Evolutionary conservation across 345 rosid genomes (phyloP), one percentile per base, ranked within the genome.

Genomic region (Murraya paniculata): DNA sequence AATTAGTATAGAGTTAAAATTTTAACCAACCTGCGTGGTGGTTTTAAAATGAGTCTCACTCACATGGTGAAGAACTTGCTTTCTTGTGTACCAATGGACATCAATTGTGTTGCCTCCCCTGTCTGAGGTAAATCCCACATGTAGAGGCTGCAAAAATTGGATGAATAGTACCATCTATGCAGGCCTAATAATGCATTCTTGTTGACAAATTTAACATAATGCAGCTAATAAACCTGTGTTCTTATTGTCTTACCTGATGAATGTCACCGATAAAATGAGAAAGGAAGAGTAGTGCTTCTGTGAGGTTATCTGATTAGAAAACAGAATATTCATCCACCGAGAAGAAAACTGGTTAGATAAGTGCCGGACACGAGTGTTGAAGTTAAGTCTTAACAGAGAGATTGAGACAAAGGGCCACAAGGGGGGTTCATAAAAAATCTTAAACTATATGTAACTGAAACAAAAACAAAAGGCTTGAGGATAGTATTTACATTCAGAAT

Each of bases 251-350:
- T 84, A 91, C 96, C 94, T 93, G 98, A 83, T 95, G 99, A 74
- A 93, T 89, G 79, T 95, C 98, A 57, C 98, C 98, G 84, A 92
- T 75, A 78, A 92, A 91, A 88, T 95, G 98, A 57, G 96, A 89
- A 35, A 93, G 87, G 79, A 93, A 95, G 74, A 93, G 91, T 41
- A 95, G 88, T n/a, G 98, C 93, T 82, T 93, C 94, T 5, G 98
- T 93, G 76, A 92, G 93, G 82, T 95, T 95, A 83, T 93, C 99
- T 93, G 84, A 77, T 45, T 31, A 64, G 48, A 58, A 66, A 56
- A 36, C 13, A 55, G 31, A 65, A 60, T 11, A 45, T 45, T 39
- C 5, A 14, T 45, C 39, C 24, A 50, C 2, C 28, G 9, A 41
- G 1, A 24, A 62, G 19, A 13, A 55, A 19, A 19, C 39, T 4